These are phyloP conservation scores for Anethum foeniculum DNA, from an alignment of 140 eudicot genomes.

Conservation along the genomic window DNA sequence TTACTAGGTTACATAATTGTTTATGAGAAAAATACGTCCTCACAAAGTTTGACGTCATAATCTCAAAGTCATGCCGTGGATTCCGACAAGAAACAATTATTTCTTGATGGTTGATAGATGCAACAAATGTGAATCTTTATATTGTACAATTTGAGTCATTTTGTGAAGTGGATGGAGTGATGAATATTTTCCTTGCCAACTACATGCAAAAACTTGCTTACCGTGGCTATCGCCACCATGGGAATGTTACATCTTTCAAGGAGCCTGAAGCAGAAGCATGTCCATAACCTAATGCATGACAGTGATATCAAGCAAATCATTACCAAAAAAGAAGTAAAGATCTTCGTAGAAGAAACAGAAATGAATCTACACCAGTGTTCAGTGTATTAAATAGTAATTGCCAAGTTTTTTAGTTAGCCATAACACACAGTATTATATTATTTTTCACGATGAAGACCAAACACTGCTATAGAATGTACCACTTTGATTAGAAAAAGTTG, in stretches of 20 bases:
- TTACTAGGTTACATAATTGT: background rate
- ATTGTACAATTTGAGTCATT: background rate
- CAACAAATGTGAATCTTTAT: background rate
- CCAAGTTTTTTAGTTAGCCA: background rate
- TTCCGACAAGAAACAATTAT: background rate
- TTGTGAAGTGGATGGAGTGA: background rate
- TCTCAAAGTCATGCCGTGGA: background rate
- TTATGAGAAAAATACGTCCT: background rate
- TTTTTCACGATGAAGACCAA: background rate
- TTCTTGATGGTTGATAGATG: background rate
- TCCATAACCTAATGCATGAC: constrained; percentile 65
- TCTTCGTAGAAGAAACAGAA: background rate
- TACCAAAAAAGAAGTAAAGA: background rate
- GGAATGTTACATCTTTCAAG: constrained; percentile 79
- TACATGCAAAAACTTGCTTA: constrained; percentile 18
- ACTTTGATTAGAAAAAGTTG: background rate
- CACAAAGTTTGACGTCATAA: background rate
- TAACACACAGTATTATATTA: background rate
- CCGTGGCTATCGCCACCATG: constrained; percentile 92
- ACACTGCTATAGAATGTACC: background rate
- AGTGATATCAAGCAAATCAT: constrained; percentile 7
- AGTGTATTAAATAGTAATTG: background rate
- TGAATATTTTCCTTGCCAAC: background rate
- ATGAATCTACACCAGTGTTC: background rate
- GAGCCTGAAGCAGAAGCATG: constrained; percentile 85